Evolutionary conservation across 1,284 basidiomycete genomes (phyloP).

Genomic region (Irpex sp.): DNA sequence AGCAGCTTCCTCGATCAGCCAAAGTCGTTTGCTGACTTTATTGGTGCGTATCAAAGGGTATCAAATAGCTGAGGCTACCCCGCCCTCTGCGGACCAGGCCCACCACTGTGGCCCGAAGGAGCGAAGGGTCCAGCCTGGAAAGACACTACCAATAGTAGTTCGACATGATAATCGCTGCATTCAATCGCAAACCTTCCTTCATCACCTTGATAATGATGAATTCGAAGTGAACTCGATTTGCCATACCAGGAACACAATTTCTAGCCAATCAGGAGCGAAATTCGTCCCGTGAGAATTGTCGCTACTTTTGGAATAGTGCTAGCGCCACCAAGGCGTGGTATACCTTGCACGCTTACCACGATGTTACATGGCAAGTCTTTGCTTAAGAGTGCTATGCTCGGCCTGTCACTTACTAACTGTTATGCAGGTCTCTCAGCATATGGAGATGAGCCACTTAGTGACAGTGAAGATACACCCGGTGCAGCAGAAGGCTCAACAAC

Average conservation of each 20-base stretch:
- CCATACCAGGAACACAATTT: neutral
- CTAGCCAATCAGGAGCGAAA: neutral
- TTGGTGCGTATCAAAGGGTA: too few species aligned
- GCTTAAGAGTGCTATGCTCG: neutral
- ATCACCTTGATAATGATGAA: neutral
- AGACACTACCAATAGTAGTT: neutral
- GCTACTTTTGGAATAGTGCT: neutral
- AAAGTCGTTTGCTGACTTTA: too few species aligned
- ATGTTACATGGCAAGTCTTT: slow-evolving; percentile 12
- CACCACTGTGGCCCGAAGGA: too few species aligned
- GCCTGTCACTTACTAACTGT: neutral
- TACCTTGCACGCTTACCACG: neutral
- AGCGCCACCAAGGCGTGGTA: neutral
- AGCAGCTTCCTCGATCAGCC: too few species aligned
- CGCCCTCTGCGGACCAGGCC: too few species aligned
- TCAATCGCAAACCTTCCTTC: neutral
- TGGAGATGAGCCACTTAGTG: slow-evolving; percentile 60
- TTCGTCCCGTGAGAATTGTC: neutral
- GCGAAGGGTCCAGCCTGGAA: too few species aligned
- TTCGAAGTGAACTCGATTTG: too few species aligned
- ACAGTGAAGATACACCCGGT: slow-evolving; percentile 40
- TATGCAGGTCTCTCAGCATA: slow-evolving; percentile 59
- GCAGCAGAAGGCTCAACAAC: slow-evolving; percentile 19
- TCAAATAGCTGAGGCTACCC: too few species aligned
- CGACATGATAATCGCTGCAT: neutral